Evolutionary conservation across 2,329 filamentous ascomycete species (phyloP).

Genomic region (Setomelanomma holmii): DNA sequence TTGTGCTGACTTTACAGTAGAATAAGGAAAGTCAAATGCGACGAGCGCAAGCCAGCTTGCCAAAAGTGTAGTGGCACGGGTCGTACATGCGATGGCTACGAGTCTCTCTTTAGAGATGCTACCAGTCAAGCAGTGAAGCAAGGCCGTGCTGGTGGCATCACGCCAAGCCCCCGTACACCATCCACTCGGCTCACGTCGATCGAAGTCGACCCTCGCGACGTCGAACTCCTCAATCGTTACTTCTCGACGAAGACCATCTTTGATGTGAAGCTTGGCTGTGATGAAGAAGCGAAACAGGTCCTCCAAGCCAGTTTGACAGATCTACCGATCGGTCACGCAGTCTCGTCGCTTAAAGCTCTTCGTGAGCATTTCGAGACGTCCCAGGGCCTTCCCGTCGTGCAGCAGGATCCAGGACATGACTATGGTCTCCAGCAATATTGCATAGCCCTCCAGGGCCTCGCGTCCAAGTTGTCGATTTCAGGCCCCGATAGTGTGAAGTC

Average conservation of each 20-base stretch:
- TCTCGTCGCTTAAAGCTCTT: conserved; percentile 36
- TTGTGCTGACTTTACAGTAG: conserved; percentile 19
- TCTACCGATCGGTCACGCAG: conserved; percentile 46
- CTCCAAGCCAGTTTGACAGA: conserved; percentile 24
- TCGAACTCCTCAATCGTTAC: conserved; percentile 24
- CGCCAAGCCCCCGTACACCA: neutral
- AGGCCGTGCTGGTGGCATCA: conserved; percentile 10
- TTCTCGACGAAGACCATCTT: conserved; percentile 27
- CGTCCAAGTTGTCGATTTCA: conserved; percentile 48
- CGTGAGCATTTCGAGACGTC: conserved; percentile 50
- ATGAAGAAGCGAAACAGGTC: conserved; percentile 21
- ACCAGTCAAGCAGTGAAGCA: conserved; percentile 13
- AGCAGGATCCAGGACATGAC: conserved; percentile 38
- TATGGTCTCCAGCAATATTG: conserved; percentile 55
- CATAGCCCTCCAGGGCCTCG: conserved; percentile 52
- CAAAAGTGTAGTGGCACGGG: conserved; percentile 24
- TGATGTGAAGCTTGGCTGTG: conserved; percentile 16
- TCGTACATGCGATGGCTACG: conserved; percentile 30
- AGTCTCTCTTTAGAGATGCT: conserved; percentile 20
- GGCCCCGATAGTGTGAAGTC: conserved; percentile 43
- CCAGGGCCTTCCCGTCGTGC: conserved; percentile 28
- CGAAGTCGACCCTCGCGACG: conserved; percentile 17
- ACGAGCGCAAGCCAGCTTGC: conserved; percentile 27
- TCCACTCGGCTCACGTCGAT: conserved; percentile 3
- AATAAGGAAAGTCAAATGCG: conserved; percentile 28